A percentile compares a stretch with the other conserved stretches of the same genome.
Conservation (phyloP, 164 flowering plant species). For the Kalanchoe fedtschenkoi region DNA sequence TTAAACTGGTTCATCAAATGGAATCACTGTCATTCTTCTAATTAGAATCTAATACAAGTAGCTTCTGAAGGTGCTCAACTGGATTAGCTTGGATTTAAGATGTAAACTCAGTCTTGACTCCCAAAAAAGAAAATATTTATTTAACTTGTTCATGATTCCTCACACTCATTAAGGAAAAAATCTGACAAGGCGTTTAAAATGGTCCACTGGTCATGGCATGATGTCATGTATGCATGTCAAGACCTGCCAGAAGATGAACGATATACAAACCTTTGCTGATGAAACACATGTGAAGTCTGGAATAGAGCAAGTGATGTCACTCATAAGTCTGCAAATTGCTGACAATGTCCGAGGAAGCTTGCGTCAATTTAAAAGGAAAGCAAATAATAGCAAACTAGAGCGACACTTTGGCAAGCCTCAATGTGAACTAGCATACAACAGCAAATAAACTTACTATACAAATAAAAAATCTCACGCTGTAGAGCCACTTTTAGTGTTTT, state of each 20-base stretch:
- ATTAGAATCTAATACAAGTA: too few species aligned
- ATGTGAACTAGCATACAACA: not conserved
- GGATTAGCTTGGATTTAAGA: too few species aligned
- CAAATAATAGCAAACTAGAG: not conserved
- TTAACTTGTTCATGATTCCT: too few species aligned
- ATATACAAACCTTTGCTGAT: slow-evolving; percentile 61
- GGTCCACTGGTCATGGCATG: not conserved
- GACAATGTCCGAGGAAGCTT: slow-evolving; percentile 11
- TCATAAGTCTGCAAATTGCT: slow-evolving; percentile 81
- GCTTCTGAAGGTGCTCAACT: too few species aligned
- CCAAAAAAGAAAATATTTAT: too few species aligned
- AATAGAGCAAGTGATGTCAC: slow-evolving; percentile 62
- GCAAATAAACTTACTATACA: not conserved
- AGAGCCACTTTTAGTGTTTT: too few species aligned
- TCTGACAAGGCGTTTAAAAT: too few species aligned
- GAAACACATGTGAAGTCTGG: slow-evolving; percentile 93
- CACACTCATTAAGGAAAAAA: too few species aligned
- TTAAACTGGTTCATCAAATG: not conserved
- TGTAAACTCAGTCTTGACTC: too few species aligned
- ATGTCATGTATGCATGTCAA: not conserved
- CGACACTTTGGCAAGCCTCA: not conserved
- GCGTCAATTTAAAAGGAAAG: not conserved
- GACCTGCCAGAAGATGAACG: not conserved
- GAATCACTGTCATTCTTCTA: not conserved
- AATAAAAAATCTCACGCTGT: too few species aligned